phyloP scores from a whole-genome alignment of 306 rosid species.

The Rosa multiflora region DNA sequence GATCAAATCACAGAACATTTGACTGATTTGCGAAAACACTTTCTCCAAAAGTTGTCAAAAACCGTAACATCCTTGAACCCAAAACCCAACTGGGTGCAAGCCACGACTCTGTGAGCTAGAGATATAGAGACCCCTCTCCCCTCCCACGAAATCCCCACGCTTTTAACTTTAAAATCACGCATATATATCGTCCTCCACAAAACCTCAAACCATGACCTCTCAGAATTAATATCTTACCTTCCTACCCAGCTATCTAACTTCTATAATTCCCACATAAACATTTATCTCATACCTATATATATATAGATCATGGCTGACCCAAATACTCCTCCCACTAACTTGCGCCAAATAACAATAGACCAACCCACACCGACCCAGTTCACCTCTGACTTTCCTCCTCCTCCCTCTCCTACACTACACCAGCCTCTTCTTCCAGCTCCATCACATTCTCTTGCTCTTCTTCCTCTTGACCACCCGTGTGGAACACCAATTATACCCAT shows the following conservation, averaged over 20 bases:
- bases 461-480: constrained; percentile 13
- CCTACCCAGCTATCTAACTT: not conserved
- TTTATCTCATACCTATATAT: not conserved
- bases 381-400: constrained; percentile 17
- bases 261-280: not conserved
- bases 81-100: constrained; percentile 9
- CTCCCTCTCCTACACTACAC: not conserved
- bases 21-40: not conserved
- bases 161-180: constrained; percentile 27
- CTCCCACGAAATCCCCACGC: constrained; percentile 65
- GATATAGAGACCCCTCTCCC: not conserved
- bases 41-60: not conserved
- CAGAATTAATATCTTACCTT: constrained; percentile 4
- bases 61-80: not conserved
- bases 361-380: constrained; percentile 13
- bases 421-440: not conserved
- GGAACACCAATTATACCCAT: not conserved
- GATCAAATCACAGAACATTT: not conserved
- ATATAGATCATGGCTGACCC: constrained; percentile 24
- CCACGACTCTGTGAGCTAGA: constrained; percentile 5
- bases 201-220: constrained; percentile 7
- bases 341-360: not conserved
- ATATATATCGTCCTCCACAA: not conserved
- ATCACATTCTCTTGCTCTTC: not conserved
- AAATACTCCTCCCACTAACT: not conserved